phyloP scores from a whole-genome alignment of 768 basidiomycete species.

The Collybia mongolica region DNA sequence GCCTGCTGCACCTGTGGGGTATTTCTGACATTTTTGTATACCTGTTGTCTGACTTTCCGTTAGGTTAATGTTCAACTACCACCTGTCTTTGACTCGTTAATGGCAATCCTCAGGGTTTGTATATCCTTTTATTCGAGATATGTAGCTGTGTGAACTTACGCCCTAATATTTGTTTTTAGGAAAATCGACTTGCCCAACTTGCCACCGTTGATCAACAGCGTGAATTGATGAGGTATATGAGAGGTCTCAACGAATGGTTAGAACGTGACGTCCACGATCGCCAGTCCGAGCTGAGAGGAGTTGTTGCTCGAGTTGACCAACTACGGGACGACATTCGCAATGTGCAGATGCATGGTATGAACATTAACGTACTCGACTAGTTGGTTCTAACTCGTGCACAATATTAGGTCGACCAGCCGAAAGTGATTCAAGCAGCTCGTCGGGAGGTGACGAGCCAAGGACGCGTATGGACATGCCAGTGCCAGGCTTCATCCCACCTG shows the following conservation, averaged over 20 bases:
- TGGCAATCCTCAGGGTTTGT: conserved; percentile 65
- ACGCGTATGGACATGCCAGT: not conserved
- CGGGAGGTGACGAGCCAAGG: conserved; percentile 2
- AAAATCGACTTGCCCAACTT: conserved; percentile 71
- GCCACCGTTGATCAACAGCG: conserved; percentile 79
- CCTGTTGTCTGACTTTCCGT: conserved; percentile 2
- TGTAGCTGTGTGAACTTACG: not conserved
- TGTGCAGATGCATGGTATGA: conserved; percentile 34
- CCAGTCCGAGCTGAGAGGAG: conserved; percentile 66
- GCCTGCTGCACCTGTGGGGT: conserved; percentile 55
- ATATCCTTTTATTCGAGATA: not conserved
- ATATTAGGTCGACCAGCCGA: conserved; percentile 9
- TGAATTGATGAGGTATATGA: conserved; percentile 79
- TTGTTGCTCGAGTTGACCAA: conserved; percentile 60
- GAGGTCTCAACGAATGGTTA: conserved; percentile 75
- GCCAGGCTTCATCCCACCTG: not conserved
- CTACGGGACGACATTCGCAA: conserved; percentile 40
- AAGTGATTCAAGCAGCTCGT: conserved; percentile 11
- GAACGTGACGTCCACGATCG: conserved; percentile 77
- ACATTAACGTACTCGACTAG: not conserved
- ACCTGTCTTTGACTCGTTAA: conserved; percentile 62
- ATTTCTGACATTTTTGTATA: not conserved
- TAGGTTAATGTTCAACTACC: conserved; percentile 65
- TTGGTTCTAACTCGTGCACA: not conserved
- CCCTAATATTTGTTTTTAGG: conserved; percentile 37